Base-by-base conservation (phyloP, 495 filamentous ascomycete species). In the Aspergillus wentii region DNA sequence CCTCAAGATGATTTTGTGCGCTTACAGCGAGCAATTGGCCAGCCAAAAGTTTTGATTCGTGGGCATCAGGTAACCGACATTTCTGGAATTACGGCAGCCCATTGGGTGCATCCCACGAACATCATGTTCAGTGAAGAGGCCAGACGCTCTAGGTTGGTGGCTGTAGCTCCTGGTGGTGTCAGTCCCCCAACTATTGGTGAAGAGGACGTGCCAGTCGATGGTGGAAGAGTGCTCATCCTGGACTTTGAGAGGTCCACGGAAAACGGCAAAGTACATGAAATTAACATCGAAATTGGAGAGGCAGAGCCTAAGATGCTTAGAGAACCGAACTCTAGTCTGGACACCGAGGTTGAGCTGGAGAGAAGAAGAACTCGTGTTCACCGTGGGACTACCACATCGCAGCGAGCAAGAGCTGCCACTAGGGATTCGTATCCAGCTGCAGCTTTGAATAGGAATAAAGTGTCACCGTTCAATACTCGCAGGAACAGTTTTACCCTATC, bases 291-390 rank as follows among this genome's bases (percentile, higher is more conserved):
- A 56, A 76, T 92, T 38, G 87, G 87, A 3, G 78, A 79, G 30
- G 71, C 69, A 28, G 76, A 75, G 37, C 80, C 79, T 9, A 84
- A 86, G 60, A 64, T 77, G 2, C 62, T 94, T 1, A 74, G 78
- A 52, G 87, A 94, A 49, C 83, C 85, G 43, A 73, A 82, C 38
- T 76, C 82, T 11, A 87, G 88, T 48, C 70, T 90, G 35, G 87
- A 86, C 43, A 78, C 80, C 2, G 87, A 91, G 55, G 86, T 94
- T 16, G 86, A 86, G 44, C 76, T 94, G 42, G 85, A 84, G 33
- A 78, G 87, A 44, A 72, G 85, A 41, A 69, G 87, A 41, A 91
- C 87, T 9, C 62, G 57, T 17, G 33, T 71, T 38, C 53, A 61
- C 2, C 67, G 67, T 25, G 44, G 48, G 7, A 59, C 49, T 25